These are phyloP conservation scores for Colletotrichum brevisporum DNA, from an alignment of 2,329 filamentous ascomycete species.

Conservation along the genomic window DNA sequence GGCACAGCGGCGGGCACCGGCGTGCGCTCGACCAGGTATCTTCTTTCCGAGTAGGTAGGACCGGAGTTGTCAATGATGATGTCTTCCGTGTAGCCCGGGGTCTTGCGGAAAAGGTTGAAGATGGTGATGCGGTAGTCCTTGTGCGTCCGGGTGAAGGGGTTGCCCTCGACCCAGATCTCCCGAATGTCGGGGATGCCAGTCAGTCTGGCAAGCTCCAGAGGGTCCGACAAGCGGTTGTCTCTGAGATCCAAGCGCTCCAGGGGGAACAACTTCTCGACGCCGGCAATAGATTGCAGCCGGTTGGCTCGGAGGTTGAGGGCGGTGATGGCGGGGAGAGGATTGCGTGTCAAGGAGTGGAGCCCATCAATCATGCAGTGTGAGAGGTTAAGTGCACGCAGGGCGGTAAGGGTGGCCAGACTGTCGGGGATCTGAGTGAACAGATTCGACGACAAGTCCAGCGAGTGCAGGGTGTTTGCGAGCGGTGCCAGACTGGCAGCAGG, in stretches of 20 bases:
- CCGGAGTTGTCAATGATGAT: constrained; percentile 88
- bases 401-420: constrained; percentile 86
- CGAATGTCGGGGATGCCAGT: constrained; percentile 92
- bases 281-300: constrained; percentile 86
- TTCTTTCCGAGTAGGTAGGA: constrained; percentile 88
- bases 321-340: constrained; percentile 91
- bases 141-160: constrained; percentile 91
- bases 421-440: constrained; percentile 96
- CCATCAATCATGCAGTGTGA: constrained; percentile 99
- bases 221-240: constrained; percentile 92
- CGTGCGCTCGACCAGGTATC: constrained; percentile 85
- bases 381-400: constrained; percentile 91
- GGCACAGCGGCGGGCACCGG: constrained; percentile 83
- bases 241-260: constrained; percentile 91
- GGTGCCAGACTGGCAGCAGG: constrained; percentile 82
- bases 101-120: constrained; percentile 94
- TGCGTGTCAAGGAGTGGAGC: constrained; percentile 86
- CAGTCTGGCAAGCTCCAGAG: constrained; percentile 88
- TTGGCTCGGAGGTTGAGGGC: constrained; percentile 93
- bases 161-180: constrained; percentile 93
- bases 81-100: constrained; percentile 91
- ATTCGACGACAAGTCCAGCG: constrained; percentile 92
- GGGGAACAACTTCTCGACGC: constrained; percentile 89
- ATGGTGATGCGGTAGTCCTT: constrained; percentile 88
- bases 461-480: constrained; percentile 89